Evolutionary conservation across 352 stramenopile genomes (phyloP), one percentile per base, ranked within the genome.

Genomic region (Phytophthora capsici): DNA sequence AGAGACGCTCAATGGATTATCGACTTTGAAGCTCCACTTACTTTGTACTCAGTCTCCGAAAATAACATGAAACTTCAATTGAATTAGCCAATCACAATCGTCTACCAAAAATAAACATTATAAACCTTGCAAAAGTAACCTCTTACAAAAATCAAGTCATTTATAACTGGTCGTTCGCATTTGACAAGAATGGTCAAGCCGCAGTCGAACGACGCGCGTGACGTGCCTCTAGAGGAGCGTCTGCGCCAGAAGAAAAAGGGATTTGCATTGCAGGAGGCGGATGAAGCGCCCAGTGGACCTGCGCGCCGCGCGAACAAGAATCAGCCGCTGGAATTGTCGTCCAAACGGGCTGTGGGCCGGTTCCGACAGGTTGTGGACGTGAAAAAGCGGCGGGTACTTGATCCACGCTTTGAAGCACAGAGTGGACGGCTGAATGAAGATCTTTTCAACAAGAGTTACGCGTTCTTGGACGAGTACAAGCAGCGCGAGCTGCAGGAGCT

Each of bases 391-490:
- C 74, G 81, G 12, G 37, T 61, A 8, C 63, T 91, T 44, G 92
- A 98, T 70, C 92, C 92, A 36, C 89, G 92, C 43, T 98, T 98
- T 48, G 90, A 97, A 54, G 73, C 79, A 8, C 77, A 89, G 22
- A 86, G 78, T 37, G 89, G 89, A 17, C 92, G 93, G 8, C 66
- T 97, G 17, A 97, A 98, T 37, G 88, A 97, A 37, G 88, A 96
- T 44, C 66, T 96, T 25, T 96, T 95, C 63, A 56, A 66, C 45
- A 96, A 96, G 62, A 87, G 88, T 40, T 98, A 98, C 56, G 75
- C 81, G 0, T 98, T 98, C 53, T 44, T 98, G 48, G 84, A 96
- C 43, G 88, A 94, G 12, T 95, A 96, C 67, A 96, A 94, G 72
- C 69, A 96, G 76, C 57, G 52, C 4, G 91, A 98, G 69, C 75